Evolutionary conservation across 2,329 filamentous ascomycete genomes (phyloP).

Genomic region (Pseudodiploospora longispora): DNA sequence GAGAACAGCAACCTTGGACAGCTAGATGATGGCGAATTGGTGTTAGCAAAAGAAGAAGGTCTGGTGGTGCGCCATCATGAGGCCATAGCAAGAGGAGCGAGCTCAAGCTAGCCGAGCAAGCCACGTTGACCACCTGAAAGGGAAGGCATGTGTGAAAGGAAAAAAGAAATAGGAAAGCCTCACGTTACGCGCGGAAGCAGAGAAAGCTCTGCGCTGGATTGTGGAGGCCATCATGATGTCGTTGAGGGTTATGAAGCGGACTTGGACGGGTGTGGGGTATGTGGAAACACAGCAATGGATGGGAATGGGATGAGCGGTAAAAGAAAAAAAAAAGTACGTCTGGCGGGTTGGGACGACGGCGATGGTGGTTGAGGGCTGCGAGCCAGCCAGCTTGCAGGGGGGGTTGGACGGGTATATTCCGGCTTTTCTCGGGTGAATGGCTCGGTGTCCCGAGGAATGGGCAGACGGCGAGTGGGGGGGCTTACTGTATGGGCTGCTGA

Average conservation of each 20-base stretch:
- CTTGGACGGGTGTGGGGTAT: too few species aligned
- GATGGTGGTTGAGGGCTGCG: too few species aligned
- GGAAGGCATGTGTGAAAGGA: not conserved
- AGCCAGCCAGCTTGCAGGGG: too few species aligned
- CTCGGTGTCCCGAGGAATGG: too few species aligned
- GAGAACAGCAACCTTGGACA: slow-evolving; percentile 95
- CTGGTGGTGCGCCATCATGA: not conserved
- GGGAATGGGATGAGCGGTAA: too few species aligned
- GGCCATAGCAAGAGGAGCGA: not conserved
- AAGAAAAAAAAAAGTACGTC: too few species aligned
- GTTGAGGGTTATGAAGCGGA: not conserved
- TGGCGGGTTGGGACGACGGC: too few species aligned
- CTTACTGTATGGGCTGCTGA: too few species aligned
- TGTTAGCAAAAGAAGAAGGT: slow-evolving; percentile 9
- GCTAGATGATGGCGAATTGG: slow-evolving; percentile 40
- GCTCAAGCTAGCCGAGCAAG: not conserved
- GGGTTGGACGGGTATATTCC: too few species aligned
- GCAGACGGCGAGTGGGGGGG: too few species aligned
- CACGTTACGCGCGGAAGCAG: slow-evolving; percentile 70
- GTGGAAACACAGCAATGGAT: too few species aligned
- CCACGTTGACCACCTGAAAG: not conserved
- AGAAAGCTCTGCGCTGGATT: slow-evolving; percentile 73
- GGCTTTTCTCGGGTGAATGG: too few species aligned
- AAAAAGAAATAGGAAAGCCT: slow-evolving; percentile 22
- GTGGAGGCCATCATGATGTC: slow-evolving; percentile 63